phyloP scores from a whole-genome alignment of 495 filamentous ascomycete genomes.

The Tuber indicum region DNA sequence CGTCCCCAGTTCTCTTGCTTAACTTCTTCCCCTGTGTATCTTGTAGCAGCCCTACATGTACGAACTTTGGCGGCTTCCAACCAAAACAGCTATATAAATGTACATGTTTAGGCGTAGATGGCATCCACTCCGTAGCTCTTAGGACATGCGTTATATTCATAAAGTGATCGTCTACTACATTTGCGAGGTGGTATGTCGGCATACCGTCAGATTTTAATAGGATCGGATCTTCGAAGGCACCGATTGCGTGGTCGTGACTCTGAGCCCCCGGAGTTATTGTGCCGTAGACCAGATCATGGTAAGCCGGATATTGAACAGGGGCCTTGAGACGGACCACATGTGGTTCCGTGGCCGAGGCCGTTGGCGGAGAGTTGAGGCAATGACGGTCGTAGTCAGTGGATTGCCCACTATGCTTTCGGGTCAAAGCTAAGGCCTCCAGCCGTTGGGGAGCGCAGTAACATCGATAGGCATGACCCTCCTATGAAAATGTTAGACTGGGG shows the following conservation, averaged over 20 bases:
- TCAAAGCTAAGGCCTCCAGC: slow-evolving; percentile 56
- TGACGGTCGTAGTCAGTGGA: slow-evolving; percentile 69
- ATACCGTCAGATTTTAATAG: slow-evolving; percentile 83
- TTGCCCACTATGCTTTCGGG: slow-evolving; percentile 54
- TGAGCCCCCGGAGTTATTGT: slow-evolving; percentile 50
- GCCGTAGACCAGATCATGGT: slow-evolving; percentile 72
- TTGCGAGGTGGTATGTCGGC: slow-evolving; percentile 94
- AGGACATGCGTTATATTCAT: slow-evolving; percentile 97
- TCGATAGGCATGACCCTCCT: slow-evolving; percentile 69
- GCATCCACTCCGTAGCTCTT: slow-evolving; percentile 82
- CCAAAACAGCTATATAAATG: slow-evolving; percentile 80
- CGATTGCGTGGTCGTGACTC: slow-evolving; percentile 41
- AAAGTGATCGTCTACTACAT: slow-evolving; percentile 88
- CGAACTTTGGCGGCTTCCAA: slow-evolving; percentile 77
- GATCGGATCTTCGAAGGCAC: slow-evolving; percentile 66
- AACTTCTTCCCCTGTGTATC: slow-evolving; percentile 72
- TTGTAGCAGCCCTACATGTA: slow-evolving; percentile 79
- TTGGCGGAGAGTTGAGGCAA: slow-evolving; percentile 59
- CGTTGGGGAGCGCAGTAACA: slow-evolving; percentile 82
- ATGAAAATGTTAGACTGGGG: background rate
- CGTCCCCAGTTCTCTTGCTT: slow-evolving; percentile 74
- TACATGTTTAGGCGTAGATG: slow-evolving; percentile 83
- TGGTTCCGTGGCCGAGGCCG: slow-evolving; percentile 65
- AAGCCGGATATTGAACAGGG: slow-evolving; percentile 53
- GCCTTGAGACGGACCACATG: slow-evolving; percentile 71